These are phyloP conservation scores for Trichoderma atrobrunneum DNA, from an alignment of 2,329 filamentous ascomycete genomes.

Conservation along the genomic window DNA sequence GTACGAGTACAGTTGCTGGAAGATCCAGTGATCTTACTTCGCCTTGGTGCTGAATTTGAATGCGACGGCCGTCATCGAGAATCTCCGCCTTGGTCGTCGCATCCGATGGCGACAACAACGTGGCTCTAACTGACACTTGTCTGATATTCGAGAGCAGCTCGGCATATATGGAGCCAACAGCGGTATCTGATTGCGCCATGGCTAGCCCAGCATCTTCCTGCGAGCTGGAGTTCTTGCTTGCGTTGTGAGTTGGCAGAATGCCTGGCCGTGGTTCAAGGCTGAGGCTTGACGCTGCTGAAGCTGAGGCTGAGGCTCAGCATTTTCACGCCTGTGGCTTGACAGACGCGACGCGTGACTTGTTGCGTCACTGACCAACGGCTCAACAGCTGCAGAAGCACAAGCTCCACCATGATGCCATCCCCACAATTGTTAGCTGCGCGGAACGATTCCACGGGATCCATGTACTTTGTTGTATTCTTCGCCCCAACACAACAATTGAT, in stretches of 20 bases:
- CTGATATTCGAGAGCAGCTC: constrained; percentile 64
- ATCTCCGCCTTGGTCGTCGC: constrained; percentile 44
- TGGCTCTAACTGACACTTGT: constrained; percentile 58
- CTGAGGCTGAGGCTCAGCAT: background rate
- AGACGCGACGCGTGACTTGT: constrained; percentile 16
- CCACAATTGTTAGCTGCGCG: background rate
- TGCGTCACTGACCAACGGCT: constrained; percentile 6
- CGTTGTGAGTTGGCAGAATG: background rate
- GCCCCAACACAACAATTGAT: constrained; percentile 15
- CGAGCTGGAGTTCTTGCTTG: background rate
- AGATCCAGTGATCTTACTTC: constrained; percentile 37
- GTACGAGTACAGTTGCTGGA: constrained; percentile 40
- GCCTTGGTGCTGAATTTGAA: constrained; percentile 50
- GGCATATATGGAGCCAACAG: constrained; percentile 52
- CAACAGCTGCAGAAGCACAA: background rate
- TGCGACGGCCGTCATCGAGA: constrained; percentile 42
- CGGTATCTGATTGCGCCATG: constrained; percentile 10
- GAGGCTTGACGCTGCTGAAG: background rate
- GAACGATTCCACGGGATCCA: constrained; percentile 5
- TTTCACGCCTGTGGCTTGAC: background rate
- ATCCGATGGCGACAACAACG: constrained; percentile 44
- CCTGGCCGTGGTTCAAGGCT: background rate
- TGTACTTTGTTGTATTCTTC: background rate
- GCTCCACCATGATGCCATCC: constrained; percentile 7
- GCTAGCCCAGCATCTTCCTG: constrained; percentile 16